phyloP scores from a whole-genome alignment of 306 rosid genomes.

The Canavalia ensiformis region DNA sequence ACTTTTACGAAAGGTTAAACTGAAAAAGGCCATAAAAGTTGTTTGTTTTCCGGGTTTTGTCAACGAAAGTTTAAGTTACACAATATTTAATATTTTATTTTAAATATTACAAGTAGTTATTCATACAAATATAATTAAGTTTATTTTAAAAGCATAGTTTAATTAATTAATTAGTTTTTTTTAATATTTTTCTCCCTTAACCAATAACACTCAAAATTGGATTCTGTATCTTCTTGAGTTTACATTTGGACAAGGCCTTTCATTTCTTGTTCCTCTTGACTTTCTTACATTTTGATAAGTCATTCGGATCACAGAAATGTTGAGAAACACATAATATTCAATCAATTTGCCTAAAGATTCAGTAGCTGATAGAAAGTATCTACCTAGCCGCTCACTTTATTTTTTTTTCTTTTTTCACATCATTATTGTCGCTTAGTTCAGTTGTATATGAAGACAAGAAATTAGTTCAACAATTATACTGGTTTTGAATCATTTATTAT shows the following conservation, averaged over 20 bases:
- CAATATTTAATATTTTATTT: no score
- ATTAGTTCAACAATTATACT: not conserved
- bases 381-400: not conserved
- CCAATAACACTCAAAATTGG: not conserved
- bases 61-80: no score
- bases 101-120: no score
- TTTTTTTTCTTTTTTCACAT: not conserved
- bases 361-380: not conserved
- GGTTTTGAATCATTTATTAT: not conserved
- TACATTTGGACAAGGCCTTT: not conserved
- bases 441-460: not conserved
- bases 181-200: not conserved
- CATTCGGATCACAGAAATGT: not conserved
- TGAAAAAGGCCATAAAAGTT: not conserved
- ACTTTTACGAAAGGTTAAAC: conserved; percentile 51
- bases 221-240: not conserved
- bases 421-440: not conserved
- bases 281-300: not conserved
- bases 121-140: no score
- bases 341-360: not conserved
- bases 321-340: not conserved
- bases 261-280: not conserved
- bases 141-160: no score
- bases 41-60: no score
- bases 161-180: not conserved